Base-by-base conservation (phyloP, 2,329 filamentous ascomycete species). In the Pyrenochaeta sp. region DNA sequence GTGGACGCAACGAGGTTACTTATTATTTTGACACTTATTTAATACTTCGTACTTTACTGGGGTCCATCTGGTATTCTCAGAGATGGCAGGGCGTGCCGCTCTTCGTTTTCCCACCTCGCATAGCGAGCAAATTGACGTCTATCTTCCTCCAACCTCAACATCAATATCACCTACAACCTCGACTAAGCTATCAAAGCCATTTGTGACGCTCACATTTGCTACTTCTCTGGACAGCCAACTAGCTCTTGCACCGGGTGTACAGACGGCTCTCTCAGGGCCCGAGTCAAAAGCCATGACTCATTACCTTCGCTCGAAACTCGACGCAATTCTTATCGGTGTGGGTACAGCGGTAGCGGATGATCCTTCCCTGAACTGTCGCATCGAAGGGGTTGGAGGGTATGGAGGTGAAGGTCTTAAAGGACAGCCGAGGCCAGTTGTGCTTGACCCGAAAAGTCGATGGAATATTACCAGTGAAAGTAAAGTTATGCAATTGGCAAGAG, bases 251-350 rank as follows among this genome's bases (percentile, higher is more conserved):
- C 90, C 90, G 0, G 91, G 91, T 10, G 78, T 84, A n/a, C 88
- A 88, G 55, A 97, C 93, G 2, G 78, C 82, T 0, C 81, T 97
- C 10, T 97, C 93, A 1, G 92, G 92, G 3, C 82, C 87, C 0
- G 79, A 86, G 52, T 90, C 90, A 24, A 96, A 96, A 72, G 82
- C 89, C 39, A 95, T 97, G 90, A 96, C 93, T 0, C 93, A 97
- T 72, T 90, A 88, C 67, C 81, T 97, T 19, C 89, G 93, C 60
- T 86, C 86, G 9, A 82, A 81, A 11, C 91, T 97, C 72, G 84
- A 89, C 51, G 90, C 89, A 26, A 96, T 96, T 56, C 79, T 95
- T 17, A 78, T 97, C 21, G 93, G 93, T 15, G 89, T 87, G 4
- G 88, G 88, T 3, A 97, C 93, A 1, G 89, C 90, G 6, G 76